Conservation (phyloP, 768 basidiomycete species). For the Pleurotus salmoneostramineus region DNA sequence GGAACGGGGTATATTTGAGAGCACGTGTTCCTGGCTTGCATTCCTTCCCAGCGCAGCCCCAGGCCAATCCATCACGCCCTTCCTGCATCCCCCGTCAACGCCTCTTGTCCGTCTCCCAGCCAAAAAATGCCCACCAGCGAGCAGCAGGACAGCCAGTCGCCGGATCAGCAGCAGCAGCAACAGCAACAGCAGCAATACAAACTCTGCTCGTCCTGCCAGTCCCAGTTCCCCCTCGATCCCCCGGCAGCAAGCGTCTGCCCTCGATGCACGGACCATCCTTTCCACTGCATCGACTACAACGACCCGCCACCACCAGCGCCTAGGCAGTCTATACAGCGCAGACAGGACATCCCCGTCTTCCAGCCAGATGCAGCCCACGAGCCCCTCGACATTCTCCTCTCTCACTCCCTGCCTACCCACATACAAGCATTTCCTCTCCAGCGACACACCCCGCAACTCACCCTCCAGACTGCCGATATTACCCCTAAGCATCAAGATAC, state of each 20-base stretch:
- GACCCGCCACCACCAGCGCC: constrained; percentile 20
- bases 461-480: background rate
- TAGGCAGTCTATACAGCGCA: constrained; percentile 14
- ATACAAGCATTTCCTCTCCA: background rate
- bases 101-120: too few relatives aligned
- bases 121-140: constrained; percentile 52
- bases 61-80: constrained; percentile 16
- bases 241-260: constrained; percentile 1
- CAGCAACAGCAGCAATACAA: constrained; percentile 30
- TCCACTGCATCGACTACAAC: constrained; percentile 17
- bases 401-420: background rate
- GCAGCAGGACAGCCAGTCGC: constrained; percentile 28
- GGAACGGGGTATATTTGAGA: too few relatives aligned
- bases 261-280: constrained; percentile 7
- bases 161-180: constrained; percentile 20
- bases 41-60: constrained; percentile 13
- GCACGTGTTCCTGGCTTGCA: too few relatives aligned
- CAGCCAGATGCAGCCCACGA: background rate
- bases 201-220: constrained; percentile 41
- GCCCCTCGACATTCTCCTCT: background rate
- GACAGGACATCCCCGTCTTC: constrained; percentile 8
- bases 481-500: constrained; percentile 3
- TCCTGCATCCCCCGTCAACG: constrained; percentile 9
- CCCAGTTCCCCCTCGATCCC: constrained; percentile 15
- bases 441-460: background rate